Evolutionary conservation across 148 eudicot genomes (phyloP), one percentile per base, ranked within the genome.

Genomic region (Chenopodium album): DNA sequence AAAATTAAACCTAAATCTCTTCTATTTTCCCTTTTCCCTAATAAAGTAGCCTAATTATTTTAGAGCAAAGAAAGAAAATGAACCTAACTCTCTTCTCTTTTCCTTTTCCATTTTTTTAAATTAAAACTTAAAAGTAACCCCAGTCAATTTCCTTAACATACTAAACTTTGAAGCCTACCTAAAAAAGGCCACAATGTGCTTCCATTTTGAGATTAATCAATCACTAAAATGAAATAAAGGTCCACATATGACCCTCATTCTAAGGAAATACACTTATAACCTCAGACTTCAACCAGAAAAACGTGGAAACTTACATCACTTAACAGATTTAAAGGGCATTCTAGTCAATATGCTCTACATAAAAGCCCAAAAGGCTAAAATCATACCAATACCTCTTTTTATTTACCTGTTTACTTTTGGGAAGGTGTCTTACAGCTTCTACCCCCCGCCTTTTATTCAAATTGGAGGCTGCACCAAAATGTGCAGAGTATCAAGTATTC

Each of bases 371-470:
- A 76, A 22, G 47, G 78, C 47, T 32, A 19, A 59, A 75, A 19
- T 3, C 19, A 63, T 54, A 10, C 23, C 48, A 60, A 16, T 37
- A 29, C 31, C 70, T 60, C 54, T 59, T 32, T 41, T 78, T 32
- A 46, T 48, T 46, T 77, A 37, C 71, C 20, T 37, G 28, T 64
- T 64, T 31, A 41, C 68, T 60, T 60, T 34, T 29, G 9, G 11
- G 67, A 60, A 76, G 69, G 48, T 34, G 68, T 2, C 79, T 32
- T n/a, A 19, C 81, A 69, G 64, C 75, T 72, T 80, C 77, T 22
- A 23, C 52, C 47, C 7, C 63, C 64, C 44, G 32, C 17, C 14
- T 16, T 41, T 14, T 29, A 73, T 73, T 63, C 46, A 75, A 71
- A 31, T 10, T 47, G 59, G 37, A 78, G 77, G 77, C 44, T 46